These are phyloP conservation scores for Pseudognaphalium luteoalbum DNA, from an alignment of 129 eudicot genomes.

Conservation along the genomic window DNA sequence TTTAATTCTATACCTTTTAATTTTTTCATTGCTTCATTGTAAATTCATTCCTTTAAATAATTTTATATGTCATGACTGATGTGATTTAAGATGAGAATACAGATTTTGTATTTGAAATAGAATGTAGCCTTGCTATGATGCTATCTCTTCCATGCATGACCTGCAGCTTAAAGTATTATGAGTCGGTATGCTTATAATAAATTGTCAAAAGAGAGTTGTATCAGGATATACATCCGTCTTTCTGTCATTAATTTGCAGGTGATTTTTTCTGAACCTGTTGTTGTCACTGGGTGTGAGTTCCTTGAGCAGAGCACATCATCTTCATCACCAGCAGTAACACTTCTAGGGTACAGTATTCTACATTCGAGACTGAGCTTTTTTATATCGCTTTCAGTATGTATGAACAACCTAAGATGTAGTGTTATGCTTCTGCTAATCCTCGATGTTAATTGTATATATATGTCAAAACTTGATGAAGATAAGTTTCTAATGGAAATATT, in stretches of 20 bases:
- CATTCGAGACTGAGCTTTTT: neutral
- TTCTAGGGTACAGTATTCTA: constrained; percentile 62
- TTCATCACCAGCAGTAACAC: constrained; percentile 68
- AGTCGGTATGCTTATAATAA: constrained; percentile 6
- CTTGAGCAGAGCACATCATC: constrained; percentile 90
- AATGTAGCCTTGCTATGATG: neutral
- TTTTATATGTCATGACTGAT: constrained; percentile 8
- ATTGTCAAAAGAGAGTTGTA: neutral
- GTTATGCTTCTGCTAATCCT: constrained; percentile 19
- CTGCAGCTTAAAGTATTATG: neutral
- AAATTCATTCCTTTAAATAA: neutral
- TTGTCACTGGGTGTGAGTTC: constrained; percentile 92
- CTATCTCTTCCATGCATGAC: neutral
- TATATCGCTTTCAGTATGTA: neutral
- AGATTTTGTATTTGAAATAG: constrained; percentile 2
- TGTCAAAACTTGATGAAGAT: neutral
- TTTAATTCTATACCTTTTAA: neutral
- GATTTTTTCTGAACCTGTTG: constrained; percentile 85
- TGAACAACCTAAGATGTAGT: constrained; percentile 7
- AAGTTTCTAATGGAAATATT: neutral
- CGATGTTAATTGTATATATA: neutral
- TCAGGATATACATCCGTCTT: neutral
- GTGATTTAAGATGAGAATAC: constrained; percentile 3
- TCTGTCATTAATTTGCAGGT: constrained; percentile 51
- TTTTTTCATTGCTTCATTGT: neutral